A percentile compares a stretch with the other conserved stretches of the same genome.
Conservation (phyloP, 371 early-diverging fungal species). For the Smittium culicis region DNA sequence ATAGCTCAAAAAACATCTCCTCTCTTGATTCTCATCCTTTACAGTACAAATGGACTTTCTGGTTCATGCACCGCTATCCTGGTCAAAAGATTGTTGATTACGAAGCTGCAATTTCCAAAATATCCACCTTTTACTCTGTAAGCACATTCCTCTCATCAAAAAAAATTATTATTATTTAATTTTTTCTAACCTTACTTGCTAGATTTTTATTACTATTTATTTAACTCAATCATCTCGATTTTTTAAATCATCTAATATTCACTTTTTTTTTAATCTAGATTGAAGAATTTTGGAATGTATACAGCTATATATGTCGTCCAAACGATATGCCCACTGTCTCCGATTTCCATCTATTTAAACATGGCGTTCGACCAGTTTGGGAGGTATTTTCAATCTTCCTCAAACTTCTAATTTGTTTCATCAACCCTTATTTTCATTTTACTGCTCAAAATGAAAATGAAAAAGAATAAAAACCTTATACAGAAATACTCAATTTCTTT, state of each 20-base stretch:
- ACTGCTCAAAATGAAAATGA: no score
- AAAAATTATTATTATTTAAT: no score
- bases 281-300: conserved; percentile 89
- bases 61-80: conserved; percentile 83
- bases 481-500: conserved; percentile 9
- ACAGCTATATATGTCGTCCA: conserved; percentile 72
- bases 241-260: not conserved
- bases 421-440: conserved; percentile 10
- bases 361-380: conserved; percentile 95
- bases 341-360: conserved; percentile 90
- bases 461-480: no score
- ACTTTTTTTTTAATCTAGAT: conserved; percentile 35
- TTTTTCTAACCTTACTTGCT: no score
- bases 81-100: conserved; percentile 77
- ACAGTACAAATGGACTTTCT: conserved; percentile 61
- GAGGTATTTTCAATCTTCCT: conserved; percentile 44
- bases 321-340: conserved; percentile 74
- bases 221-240: not conserved
- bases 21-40: conserved; percentile 31
- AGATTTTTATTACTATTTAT: not conserved
- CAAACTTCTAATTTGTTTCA: conserved; percentile 9
- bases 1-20: not conserved
- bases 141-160: no score
- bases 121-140: conserved; percentile 69
- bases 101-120: conserved; percentile 69